Percentiles rank a stretch among this genome's conserved stretches.
Evolutionary conservation across 2,329 filamentous ascomycete genomes (phyloP).

Genomic region (Monosporascus ibericus): DNA sequence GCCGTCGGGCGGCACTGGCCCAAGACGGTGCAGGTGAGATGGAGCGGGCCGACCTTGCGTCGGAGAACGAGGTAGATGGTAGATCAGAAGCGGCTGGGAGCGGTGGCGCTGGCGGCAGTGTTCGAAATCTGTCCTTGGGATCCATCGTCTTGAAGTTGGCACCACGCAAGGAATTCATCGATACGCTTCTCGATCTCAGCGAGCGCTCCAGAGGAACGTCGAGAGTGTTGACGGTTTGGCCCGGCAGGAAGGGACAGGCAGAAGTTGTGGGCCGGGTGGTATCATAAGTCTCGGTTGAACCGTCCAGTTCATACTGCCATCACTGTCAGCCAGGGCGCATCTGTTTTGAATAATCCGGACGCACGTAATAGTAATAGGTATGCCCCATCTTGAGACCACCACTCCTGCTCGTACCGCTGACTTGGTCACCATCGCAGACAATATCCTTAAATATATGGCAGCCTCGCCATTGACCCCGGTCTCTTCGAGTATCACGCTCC

Average conservation of each 20-base stretch:
- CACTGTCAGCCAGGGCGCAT: slow-evolving; percentile 14
- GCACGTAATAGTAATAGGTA: slow-evolving; percentile 93
- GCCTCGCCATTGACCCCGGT: slow-evolving; percentile 74
- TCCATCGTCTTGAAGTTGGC: slow-evolving; percentile 68
- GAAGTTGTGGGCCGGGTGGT: slow-evolving; percentile 67
- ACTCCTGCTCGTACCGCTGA: slow-evolving; percentile 51
- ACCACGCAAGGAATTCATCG: slow-evolving; percentile 52
- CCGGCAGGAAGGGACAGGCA: slow-evolving; percentile 77
- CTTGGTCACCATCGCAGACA: slow-evolving; percentile 66
- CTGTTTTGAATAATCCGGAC: slow-evolving; percentile 26
- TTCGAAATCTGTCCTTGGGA: slow-evolving; percentile 67
- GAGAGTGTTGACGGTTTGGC: slow-evolving; percentile 80
- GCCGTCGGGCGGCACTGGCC: slow-evolving; percentile 37
- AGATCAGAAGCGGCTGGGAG: slow-evolving; percentile 36
- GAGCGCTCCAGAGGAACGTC: slow-evolving; percentile 68
- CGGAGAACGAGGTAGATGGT: slow-evolving; percentile 21
- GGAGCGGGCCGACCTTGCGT: slow-evolving; percentile 36
- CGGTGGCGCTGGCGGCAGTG: slow-evolving; percentile 54
- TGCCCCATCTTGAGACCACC: slow-evolving; percentile 88
- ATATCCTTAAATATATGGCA: slow-evolving; percentile 85
- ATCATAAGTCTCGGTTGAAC: slow-evolving; percentile 71
- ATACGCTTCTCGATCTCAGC: slow-evolving; percentile 56
- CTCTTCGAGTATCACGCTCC: slow-evolving; percentile 71
- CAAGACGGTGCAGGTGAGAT: slow-evolving; percentile 44
- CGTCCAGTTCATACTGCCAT: slow-evolving; percentile 73